Evolutionary conservation across 2,329 filamentous ascomycete species (phyloP).

Genomic region (Cladosporium sp.): DNA sequence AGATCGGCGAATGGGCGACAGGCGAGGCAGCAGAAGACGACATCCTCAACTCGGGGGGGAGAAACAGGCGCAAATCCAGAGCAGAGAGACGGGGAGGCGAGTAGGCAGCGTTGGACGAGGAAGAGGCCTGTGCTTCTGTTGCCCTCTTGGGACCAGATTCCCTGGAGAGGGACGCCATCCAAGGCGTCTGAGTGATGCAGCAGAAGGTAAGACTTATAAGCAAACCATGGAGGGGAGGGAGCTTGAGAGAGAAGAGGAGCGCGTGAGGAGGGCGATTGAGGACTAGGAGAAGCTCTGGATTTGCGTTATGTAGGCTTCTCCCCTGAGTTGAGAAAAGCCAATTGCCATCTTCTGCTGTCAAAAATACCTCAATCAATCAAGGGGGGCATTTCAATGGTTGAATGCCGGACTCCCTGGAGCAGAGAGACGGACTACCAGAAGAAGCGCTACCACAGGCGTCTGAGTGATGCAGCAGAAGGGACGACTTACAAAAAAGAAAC

Average conservation of each 20-base stretch:
- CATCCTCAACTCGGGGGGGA: constrained; percentile 77
- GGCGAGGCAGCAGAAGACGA: constrained; percentile 92
- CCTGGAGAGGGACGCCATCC: constrained; percentile 91
- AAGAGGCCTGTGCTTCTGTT: too few species aligned
- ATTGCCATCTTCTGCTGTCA: too few species aligned
- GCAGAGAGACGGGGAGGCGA: constrained; percentile 90
- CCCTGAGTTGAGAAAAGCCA: too few species aligned
- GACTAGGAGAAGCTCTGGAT: constrained; percentile 69
- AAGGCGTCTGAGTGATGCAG: constrained; percentile 67
- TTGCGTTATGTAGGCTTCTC: too few species aligned
- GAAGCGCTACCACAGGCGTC: constrained; percentile 79
- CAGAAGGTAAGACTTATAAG: constrained; percentile 76
- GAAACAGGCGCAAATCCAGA: constrained; percentile 83
- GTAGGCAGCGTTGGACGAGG: too few species aligned
- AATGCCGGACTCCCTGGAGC: constrained; percentile 99
- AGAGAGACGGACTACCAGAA: too few species aligned
- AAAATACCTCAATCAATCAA: too few species aligned
- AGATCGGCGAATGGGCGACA: constrained; percentile 90
- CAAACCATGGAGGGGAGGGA: constrained; percentile 89
- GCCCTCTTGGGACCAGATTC: too few species aligned
- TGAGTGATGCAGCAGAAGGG: constrained; percentile 68
- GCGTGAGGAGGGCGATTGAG: constrained; percentile 73
- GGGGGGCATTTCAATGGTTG: too few species aligned
- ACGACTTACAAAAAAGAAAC: constrained; percentile 81
- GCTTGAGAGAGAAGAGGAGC: constrained; percentile 86